phyloP scores from a whole-genome alignment of 1,284 basidiomycete species.

The Ceratobasidium sp. region DNA sequence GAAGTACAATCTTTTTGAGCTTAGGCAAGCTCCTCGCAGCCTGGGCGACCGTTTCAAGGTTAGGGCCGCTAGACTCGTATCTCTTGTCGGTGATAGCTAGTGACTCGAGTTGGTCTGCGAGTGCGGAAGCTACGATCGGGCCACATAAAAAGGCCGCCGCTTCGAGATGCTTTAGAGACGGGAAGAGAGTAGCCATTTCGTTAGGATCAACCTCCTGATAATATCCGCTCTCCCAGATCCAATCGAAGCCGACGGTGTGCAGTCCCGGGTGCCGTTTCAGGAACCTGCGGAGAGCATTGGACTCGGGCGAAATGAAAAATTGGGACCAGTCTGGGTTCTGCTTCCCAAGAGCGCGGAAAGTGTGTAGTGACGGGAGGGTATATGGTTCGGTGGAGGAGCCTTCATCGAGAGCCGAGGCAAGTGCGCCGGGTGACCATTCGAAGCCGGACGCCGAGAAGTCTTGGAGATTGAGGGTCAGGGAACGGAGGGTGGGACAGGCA shows the following conservation, averaged over 20 bases:
- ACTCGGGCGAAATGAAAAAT: background rate
- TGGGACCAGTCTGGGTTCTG: background rate
- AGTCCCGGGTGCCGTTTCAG: background rate
- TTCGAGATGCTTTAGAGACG: slow-evolving; percentile 14
- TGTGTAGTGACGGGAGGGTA: background rate
- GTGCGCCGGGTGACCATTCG: background rate
- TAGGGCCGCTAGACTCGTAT: background rate
- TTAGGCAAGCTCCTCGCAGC: background rate
- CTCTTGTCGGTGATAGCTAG: background rate
- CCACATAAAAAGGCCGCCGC: slow-evolving; percentile 14
- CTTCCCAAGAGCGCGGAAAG: slow-evolving; percentile 7
- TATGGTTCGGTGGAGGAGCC: background rate
- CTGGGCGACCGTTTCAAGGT: background rate
- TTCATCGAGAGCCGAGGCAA: background rate
- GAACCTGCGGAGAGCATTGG: background rate
- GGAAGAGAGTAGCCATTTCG: background rate
- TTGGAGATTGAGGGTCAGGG: background rate
- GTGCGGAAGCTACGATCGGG: background rate
- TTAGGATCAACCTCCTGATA: background rate
- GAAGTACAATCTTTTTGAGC: background rate
- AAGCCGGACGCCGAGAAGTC: background rate
- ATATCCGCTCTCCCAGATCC: background rate
- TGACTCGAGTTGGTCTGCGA: background rate
- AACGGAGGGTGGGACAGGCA: slow-evolving; percentile 1
- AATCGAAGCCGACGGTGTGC: background rate